Conservation (phyloP, 345 rosid genomes). For the Hypericum perforatum region DNA sequence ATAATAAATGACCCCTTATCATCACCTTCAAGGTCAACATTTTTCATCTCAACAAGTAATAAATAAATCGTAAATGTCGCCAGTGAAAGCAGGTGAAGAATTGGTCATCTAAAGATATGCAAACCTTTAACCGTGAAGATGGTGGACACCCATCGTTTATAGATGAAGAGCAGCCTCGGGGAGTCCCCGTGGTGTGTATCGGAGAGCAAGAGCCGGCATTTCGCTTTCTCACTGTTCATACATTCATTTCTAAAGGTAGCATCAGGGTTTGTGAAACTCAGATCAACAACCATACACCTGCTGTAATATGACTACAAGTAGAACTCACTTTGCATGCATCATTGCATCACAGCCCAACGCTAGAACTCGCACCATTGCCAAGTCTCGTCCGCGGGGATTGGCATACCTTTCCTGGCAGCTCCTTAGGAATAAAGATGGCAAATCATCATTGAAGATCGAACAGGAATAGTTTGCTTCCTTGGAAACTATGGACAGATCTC, state of each 20-base stretch:
- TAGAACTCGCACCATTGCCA: conserved; percentile 66
- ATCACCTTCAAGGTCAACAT: conserved; percentile 35
- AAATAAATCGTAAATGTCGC: background rate
- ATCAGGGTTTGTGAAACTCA: background rate
- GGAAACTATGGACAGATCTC: too few relatives aligned
- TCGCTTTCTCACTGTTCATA: conserved; percentile 28
- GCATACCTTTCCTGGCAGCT: conserved; percentile 43
- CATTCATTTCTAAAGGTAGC: background rate
- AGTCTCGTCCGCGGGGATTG: conserved; percentile 70
- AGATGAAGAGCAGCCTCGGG: conserved; percentile 59
- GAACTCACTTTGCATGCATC: conserved; percentile 48
- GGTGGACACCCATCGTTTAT: conserved; percentile 60
- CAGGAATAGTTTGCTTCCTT: too few relatives aligned
- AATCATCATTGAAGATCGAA: too few relatives aligned
- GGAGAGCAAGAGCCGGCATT: conserved; percentile 51
- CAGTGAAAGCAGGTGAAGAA: background rate
- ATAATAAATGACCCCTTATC: conserved; percentile 57
- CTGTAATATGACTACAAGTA: background rate
- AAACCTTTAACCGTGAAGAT: conserved; percentile 55
- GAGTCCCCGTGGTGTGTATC: conserved; percentile 62
- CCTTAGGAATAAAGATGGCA: conserved; percentile 15
- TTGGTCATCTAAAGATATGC: background rate
- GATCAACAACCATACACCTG: background rate
- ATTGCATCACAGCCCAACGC: conserved; percentile 70
- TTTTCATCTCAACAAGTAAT: background rate